Evolutionary conservation across 371 early-diverging fungal species (phyloP).

Genomic region (Apophysomyces variabilis): DNA sequence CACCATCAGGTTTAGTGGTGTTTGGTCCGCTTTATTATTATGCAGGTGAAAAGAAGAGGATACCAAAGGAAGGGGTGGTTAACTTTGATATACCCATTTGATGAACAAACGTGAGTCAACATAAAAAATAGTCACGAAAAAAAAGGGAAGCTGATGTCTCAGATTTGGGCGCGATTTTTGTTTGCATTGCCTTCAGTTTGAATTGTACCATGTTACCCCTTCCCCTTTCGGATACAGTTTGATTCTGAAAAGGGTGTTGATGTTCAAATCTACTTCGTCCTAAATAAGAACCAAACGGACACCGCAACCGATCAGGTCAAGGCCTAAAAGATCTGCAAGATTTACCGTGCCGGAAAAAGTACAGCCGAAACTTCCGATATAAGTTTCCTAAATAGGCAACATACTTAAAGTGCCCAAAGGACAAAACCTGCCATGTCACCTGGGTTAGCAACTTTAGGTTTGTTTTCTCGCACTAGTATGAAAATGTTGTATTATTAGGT

Average conservation of each 20-base stretch:
- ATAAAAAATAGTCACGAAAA: conserved; percentile 14
- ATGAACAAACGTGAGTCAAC: conserved; percentile 16
- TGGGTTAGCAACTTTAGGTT: too few relatives aligned
- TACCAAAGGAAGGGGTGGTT: not conserved
- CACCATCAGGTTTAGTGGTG: conserved; percentile 10
- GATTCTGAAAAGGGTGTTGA: not conserved
- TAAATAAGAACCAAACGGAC: not conserved
- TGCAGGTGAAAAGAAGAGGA: conserved; percentile 1
- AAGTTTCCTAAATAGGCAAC: too few relatives aligned
- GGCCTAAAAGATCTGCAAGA: not conserved
- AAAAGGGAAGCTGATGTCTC: not conserved
- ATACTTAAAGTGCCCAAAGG: too few relatives aligned
- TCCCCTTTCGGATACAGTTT: not conserved
- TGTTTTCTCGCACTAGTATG: too few relatives aligned
- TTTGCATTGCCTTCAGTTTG: not conserved
- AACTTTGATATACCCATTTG: not conserved
- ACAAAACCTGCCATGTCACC: too few relatives aligned
- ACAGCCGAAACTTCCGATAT: too few relatives aligned
- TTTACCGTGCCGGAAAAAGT: too few relatives aligned
- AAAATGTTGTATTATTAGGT: too few relatives aligned
- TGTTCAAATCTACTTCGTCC: not conserved
- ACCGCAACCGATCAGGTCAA: conserved; percentile 1
- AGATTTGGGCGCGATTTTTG: not conserved
- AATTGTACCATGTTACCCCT: not conserved
- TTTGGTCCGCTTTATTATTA: not conserved